These are phyloP conservation scores for Sanghuangporus baumii DNA, from an alignment of 1,284 basidiomycete genomes.

Conservation along the genomic window DNA sequence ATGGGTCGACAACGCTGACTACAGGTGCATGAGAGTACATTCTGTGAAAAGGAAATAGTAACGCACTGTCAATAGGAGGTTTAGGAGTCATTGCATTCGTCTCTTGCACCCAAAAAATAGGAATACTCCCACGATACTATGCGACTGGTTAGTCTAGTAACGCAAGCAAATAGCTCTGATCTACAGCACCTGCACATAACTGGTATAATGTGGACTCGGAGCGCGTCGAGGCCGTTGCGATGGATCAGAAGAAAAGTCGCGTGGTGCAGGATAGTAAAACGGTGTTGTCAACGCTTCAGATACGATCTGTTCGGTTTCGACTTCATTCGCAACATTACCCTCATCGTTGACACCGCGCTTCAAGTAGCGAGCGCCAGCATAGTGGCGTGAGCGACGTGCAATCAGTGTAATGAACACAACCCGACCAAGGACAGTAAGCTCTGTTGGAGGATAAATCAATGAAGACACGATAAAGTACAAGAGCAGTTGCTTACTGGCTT, in stretches of 20 bases:
- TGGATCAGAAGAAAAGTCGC: conserved; percentile 26
- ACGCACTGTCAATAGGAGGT: conserved; percentile 92
- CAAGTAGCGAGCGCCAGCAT: conserved; percentile 92
- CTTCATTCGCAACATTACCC: conserved; percentile 99
- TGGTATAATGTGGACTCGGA: conserved; percentile 85
- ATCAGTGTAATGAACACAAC: conserved; percentile 93
- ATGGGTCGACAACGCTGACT: conserved; percentile 96
- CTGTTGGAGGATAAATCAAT: conserved; percentile 35
- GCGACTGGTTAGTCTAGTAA: neutral
- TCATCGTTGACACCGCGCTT: conserved; percentile 94
- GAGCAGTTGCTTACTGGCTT: conserved; percentile 73
- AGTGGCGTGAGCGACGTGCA: conserved; percentile 90
- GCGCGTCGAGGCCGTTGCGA: conserved; percentile 32
- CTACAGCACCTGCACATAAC: conserved; percentile 75
- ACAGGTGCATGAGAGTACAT: neutral
- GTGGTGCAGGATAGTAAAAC: conserved; percentile 65
- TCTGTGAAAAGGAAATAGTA: conserved; percentile 1
- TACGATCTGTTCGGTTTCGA: conserved; percentile 98
- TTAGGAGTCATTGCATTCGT: conserved; percentile 85
- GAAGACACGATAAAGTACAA: neutral
- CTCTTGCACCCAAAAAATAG: conserved; percentile 95
- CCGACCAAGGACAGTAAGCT: conserved; percentile 86
- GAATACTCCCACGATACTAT: conserved; percentile 92
- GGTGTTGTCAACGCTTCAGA: conserved; percentile 91
- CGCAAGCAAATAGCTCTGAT: neutral